phyloP scores from a whole-genome alignment of 2,329 filamentous ascomycete genomes.

The Achaetomium macrosporum region DNA sequence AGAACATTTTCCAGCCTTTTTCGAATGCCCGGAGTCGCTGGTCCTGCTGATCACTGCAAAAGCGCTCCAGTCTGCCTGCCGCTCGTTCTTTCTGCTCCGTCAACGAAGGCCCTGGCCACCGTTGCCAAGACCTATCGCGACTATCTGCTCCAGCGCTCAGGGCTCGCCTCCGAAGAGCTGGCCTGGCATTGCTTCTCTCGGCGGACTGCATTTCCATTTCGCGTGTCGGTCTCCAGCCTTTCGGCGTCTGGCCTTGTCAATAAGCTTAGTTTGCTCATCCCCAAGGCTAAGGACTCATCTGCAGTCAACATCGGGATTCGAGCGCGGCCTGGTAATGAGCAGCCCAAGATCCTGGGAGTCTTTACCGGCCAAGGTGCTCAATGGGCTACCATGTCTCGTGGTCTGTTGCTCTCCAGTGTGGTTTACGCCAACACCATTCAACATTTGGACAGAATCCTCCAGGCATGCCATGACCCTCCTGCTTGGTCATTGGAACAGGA shows the following conservation, averaged over 20 bases:
- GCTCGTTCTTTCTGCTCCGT: conserved; percentile 35
- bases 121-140: conserved; percentile 26
- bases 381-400: conserved; percentile 37
- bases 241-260: conserved; percentile 23
- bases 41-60: neutral
- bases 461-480: conserved; percentile 23
- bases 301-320: conserved; percentile 21
- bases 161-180: conserved; percentile 21
- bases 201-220: conserved; percentile 30
- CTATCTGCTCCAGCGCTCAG: conserved; percentile 25
- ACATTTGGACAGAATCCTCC: conserved; percentile 29
- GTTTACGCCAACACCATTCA: conserved; percentile 32
- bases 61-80: conserved; percentile 26
- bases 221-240: conserved; percentile 26
- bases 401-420: conserved; percentile 26
- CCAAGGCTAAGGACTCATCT: conserved; percentile 6
- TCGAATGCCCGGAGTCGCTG: neutral
- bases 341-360: conserved; percentile 27
- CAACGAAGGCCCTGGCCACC: conserved; percentile 30
- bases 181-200: conserved; percentile 30
- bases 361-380: conserved; percentile 44
- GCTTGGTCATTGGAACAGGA: conserved; percentile 32
- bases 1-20: conserved; percentile 3
- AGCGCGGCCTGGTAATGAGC: conserved; percentile 13
- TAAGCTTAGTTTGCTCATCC: conserved; percentile 25